phyloP scores from a whole-genome alignment of 2,329 filamentous ascomycete genomes.

The Trichoderma arundinaceum region DNA sequence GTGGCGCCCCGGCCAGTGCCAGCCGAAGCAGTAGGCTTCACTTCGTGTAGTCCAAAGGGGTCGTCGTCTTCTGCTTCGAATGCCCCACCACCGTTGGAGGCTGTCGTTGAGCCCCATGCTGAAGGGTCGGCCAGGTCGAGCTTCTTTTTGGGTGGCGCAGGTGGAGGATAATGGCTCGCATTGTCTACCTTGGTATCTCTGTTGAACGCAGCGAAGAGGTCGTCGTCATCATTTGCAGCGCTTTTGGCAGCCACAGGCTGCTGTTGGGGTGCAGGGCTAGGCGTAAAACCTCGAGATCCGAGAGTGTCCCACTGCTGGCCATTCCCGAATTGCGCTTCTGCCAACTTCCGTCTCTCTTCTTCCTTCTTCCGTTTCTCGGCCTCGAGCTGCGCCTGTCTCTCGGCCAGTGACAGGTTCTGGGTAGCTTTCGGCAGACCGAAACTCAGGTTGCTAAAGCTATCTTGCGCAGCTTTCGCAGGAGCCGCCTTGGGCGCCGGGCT shows the following conservation, averaged over 20 bases:
- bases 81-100: conserved; percentile 43
- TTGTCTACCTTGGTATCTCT: conserved; percentile 70
- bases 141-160: conserved; percentile 50
- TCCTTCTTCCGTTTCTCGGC: conserved; percentile 74
- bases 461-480: conserved; percentile 59
- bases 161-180: conserved; percentile 67
- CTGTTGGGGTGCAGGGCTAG: conserved; percentile 39
- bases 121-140: conserved; percentile 60
- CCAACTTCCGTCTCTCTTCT: conserved; percentile 71
- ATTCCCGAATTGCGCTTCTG: conserved; percentile 79
- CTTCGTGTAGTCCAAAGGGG: conserved; percentile 78
- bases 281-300: conserved; percentile 59
- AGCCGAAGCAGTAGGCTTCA: conserved; percentile 52
- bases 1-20: conserved; percentile 38
- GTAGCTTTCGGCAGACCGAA: conserved; percentile 62
- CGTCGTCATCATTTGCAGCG: conserved; percentile 57
- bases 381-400: conserved; percentile 73
- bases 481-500: conserved; percentile 51
- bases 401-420: conserved; percentile 76
- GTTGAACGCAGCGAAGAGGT: conserved; percentile 71
- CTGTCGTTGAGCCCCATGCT: conserved; percentile 53
- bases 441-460: conserved; percentile 80
- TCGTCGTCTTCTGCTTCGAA: conserved; percentile 77
- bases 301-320: conserved; percentile 77
- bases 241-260: conserved; percentile 33